Percentiles rank a stretch among this genome's conserved stretches.
Evolutionary conservation across 2,329 filamentous ascomycete species (phyloP).

Genomic region (Colletotrichum sp.): DNA sequence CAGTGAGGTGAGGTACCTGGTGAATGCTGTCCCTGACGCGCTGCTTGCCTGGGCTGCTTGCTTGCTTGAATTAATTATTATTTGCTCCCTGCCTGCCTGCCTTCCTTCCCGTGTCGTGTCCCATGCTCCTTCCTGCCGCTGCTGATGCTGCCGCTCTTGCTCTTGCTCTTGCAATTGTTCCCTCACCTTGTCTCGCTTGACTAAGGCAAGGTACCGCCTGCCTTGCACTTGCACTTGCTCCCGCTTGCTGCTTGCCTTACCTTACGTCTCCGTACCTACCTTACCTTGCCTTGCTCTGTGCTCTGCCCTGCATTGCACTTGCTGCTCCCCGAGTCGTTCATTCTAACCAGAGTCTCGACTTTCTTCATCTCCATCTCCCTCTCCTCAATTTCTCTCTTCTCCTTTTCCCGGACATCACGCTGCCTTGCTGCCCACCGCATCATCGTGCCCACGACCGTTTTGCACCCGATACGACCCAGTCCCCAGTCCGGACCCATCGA

Average conservation of each 20-base stretch:
- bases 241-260: not conserved
- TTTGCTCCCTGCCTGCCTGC: not conserved
- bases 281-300: not conserved
- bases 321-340: not conserved
- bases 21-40: not conserved
- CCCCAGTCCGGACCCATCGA: slow-evolving; percentile 11
- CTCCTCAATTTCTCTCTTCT: not conserved
- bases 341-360: not conserved
- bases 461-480: not conserved
- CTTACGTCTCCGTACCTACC: not conserved
- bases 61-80: not conserved
- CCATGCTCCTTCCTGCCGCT: not conserved
- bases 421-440: not conserved
- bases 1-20: not conserved
- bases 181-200: not conserved
- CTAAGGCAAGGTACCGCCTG: not conserved
- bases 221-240: not conserved
- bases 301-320: not conserved
- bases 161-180: not conserved
- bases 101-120: not conserved
- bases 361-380: not conserved
- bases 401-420: not conserved
- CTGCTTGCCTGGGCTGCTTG: not conserved
- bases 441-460: not conserved
- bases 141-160: not conserved